Percentiles rank a stretch among this genome's conserved stretches.
These are phyloP conservation scores for Danielia oregonensis DNA, from an alignment of 805 yeast genomes.

Conservation along the genomic window DNA sequence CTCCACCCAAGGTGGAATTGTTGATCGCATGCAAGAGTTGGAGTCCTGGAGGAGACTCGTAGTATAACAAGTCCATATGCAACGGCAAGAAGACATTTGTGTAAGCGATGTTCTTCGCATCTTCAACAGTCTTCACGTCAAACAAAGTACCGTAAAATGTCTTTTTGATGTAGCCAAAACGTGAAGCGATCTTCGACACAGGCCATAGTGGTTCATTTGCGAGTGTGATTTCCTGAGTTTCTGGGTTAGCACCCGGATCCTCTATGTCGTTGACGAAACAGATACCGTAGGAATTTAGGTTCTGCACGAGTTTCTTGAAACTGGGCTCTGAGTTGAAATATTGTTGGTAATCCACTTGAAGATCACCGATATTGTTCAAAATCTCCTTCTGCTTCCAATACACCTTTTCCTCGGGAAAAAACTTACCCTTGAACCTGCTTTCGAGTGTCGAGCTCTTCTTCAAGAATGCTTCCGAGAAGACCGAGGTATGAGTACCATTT, in stretches of 20 bases:
- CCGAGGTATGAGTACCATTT: constrained; percentile 25
- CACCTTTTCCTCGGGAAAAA: constrained; percentile 27
- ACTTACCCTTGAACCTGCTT: constrained; percentile 32
- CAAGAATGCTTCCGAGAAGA: constrained; percentile 47
- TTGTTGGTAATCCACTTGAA: constrained; percentile 34
- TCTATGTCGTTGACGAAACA: constrained; percentile 55
- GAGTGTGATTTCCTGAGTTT: constrained; percentile 32
- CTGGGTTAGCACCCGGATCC: constrained; percentile 26
- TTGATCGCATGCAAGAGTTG: constrained; percentile 62
- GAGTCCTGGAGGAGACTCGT: constrained; percentile 79
- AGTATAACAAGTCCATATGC: constrained; percentile 74
- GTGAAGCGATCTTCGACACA: constrained; percentile 37
- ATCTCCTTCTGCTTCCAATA: constrained; percentile 40
- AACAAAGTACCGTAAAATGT: constrained; percentile 73
- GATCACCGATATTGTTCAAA: constrained; percentile 13
- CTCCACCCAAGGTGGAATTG: constrained; percentile 61
- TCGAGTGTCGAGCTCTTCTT: constrained; percentile 35
- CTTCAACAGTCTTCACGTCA: constrained; percentile 51
- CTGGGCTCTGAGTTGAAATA: constrained; percentile 29
- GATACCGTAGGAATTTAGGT: constrained; percentile 55
- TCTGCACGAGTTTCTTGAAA: constrained; percentile 38
- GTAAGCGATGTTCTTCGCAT: constrained; percentile 67
- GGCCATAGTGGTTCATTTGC: constrained; percentile 40
- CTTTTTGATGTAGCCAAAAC: constrained; percentile 63
- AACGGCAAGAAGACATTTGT: constrained; percentile 62